phyloP scores from a whole-genome alignment of 1,284 basidiomycete genomes.

The Somion occarium region DNA sequence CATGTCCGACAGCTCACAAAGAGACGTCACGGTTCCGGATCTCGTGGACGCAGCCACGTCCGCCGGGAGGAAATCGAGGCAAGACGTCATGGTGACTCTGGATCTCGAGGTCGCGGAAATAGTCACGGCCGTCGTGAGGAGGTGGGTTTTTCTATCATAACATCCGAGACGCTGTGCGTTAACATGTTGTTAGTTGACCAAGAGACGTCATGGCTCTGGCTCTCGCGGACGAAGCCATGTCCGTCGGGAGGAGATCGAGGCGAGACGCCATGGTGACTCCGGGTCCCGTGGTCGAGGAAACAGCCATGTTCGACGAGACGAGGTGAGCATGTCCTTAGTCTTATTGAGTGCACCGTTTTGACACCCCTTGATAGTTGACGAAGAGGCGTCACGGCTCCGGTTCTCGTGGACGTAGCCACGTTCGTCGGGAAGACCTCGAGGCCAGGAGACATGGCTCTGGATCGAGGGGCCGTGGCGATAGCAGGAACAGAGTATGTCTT shows the following conservation, averaged over 20 bases:
- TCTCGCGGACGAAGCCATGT: constrained; percentile 12
- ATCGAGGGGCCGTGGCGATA: constrained; percentile 10
- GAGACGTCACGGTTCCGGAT: constrained; percentile 13
- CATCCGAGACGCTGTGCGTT: background rate
- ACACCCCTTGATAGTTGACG: background rate
- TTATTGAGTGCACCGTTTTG: background rate
- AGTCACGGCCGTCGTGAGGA: constrained; percentile 10
- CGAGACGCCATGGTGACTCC: constrained; percentile 7
- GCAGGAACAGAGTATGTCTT: background rate
- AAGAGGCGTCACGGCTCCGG: constrained; percentile 13
- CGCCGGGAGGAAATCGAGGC: constrained; percentile 11
- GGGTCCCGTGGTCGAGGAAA: background rate
- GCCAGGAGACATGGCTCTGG: constrained; percentile 19
- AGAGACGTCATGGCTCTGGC: constrained; percentile 19
- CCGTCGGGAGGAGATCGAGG: constrained; percentile 2
- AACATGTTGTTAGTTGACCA: constrained; percentile 4
- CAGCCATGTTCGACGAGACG: constrained; percentile 8
- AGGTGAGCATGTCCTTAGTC: background rate
- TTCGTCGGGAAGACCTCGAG: constrained; percentile 8
- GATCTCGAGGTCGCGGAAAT: constrained; percentile 13
- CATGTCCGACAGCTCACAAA: background rate
- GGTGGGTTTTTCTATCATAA: background rate
- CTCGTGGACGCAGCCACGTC: constrained; percentile 10
- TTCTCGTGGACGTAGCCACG: constrained; percentile 7
- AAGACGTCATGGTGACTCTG: constrained; percentile 15